phyloP scores from a whole-genome alignment of 441 rosid genomes.

The Bocquillonia castaneifolia region DNA sequence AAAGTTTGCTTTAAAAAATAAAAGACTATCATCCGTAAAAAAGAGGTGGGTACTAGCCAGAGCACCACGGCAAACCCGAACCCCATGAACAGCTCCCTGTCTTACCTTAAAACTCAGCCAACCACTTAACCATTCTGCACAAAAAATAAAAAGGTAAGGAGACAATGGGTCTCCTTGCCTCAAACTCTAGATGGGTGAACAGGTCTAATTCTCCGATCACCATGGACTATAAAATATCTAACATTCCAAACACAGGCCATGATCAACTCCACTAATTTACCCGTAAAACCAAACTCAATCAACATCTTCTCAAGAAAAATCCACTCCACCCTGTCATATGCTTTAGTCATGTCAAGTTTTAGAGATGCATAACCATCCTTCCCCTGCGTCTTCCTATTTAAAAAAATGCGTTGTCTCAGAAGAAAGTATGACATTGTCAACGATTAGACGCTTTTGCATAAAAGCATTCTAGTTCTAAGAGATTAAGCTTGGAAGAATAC shows the following conservation, averaged over 20 bases:
- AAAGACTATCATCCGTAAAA: too few species aligned
- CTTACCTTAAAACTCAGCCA: too few species aligned
- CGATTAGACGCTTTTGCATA: too few species aligned
- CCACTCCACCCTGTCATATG: neutral
- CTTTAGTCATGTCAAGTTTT: neutral
- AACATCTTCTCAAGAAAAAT: neutral
- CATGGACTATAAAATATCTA: neutral
- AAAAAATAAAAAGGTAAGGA: neutral
- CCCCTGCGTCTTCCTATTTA: neutral
- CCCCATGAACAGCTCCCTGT: too few species aligned
- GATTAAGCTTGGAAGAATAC: neutral
- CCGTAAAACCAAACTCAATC: neutral
- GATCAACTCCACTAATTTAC: neutral
- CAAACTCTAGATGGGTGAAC: neutral
- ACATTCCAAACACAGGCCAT: neutral
- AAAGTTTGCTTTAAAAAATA: too few species aligned
- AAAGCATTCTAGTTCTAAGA: neutral
- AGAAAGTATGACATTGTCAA: neutral
- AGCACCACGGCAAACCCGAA: too few species aligned
- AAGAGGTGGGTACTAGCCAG: too few species aligned
- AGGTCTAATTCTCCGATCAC: neutral
- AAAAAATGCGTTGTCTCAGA: neutral
- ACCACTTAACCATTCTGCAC: neutral
- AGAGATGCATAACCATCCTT: neutral
- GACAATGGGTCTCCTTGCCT: neutral